These are phyloP conservation scores for Xylaria sp. DNA, from an alignment of 2,329 filamentous ascomycete species.

Conservation along the genomic window DNA sequence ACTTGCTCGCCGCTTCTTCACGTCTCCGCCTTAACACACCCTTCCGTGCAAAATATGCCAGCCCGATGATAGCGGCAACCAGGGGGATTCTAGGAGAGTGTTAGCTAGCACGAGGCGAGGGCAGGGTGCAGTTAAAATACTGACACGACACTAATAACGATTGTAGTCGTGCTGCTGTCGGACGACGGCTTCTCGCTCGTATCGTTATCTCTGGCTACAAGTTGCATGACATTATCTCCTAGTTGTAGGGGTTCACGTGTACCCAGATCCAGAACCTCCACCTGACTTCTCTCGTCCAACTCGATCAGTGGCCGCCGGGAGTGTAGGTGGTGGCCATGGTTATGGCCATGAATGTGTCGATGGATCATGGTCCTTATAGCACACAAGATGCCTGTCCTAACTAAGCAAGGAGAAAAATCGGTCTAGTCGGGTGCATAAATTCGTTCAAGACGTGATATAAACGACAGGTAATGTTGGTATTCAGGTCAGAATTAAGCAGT, in stretches of 20 bases:
- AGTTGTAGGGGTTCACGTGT: constrained; percentile 23
- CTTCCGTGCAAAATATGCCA: constrained; percentile 82
- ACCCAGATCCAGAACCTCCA: constrained; percentile 31
- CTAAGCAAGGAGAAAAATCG: not conserved
- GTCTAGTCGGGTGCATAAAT: not conserved
- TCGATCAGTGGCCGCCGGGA: constrained; percentile 37
- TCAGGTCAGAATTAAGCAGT: constrained; percentile 16
- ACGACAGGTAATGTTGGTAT: not conserved
- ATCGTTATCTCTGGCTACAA: constrained; percentile 48
- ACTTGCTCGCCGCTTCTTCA: constrained; percentile 87
- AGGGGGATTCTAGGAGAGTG: constrained; percentile 74
- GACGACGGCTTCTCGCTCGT: constrained; percentile 70
- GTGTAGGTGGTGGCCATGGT: constrained; percentile 42
- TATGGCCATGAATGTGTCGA: constrained; percentile 42
- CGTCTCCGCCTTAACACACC: constrained; percentile 74
- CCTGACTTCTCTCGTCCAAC: constrained; percentile 29
- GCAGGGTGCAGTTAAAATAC: constrained; percentile 52
- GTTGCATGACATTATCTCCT: constrained; percentile 28
- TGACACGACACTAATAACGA: constrained; percentile 79
- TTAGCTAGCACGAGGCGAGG: constrained; percentile 33
- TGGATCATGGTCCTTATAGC: constrained; percentile 38
- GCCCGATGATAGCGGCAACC: constrained; percentile 69
- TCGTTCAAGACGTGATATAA: constrained; percentile 6
- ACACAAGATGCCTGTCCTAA: constrained; percentile 10
- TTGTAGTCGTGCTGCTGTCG: constrained; percentile 63